Conservation (phyloP, 257 asterid species). For the Pogostemon cablin region DNA sequence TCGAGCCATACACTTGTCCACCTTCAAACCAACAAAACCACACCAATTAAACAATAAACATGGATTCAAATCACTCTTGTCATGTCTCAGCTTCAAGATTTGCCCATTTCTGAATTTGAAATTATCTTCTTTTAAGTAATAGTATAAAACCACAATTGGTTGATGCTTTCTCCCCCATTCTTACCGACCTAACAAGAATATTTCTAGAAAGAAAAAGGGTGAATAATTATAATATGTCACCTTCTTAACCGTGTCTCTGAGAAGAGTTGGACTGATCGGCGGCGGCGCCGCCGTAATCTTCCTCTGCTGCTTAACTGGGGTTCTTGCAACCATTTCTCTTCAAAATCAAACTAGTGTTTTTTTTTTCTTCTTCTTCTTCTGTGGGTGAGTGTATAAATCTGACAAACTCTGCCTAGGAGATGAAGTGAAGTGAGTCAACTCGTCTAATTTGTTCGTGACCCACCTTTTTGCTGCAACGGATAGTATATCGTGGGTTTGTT, state of each 20-base stretch:
- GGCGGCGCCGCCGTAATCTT: conserved; percentile 50
- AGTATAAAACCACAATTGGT: no score
- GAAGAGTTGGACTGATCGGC: conserved; percentile 66
- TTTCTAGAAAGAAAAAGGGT: neutral
- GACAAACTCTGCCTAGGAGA: conserved; percentile 19
- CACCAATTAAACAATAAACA: neutral
- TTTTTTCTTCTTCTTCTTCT: neutral
- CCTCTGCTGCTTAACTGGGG: conserved; percentile 63
- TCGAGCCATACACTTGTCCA: conserved; percentile 90
- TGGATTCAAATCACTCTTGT: neutral
- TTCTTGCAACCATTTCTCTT: conserved; percentile 85
- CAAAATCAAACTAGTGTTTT: neutral
- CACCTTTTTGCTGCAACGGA: conserved; percentile 39
- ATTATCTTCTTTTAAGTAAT: neutral
- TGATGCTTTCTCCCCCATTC: no score
- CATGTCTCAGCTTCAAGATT: neutral
- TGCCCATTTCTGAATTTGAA: neutral
- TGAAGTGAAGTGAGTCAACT: conserved; percentile 24
- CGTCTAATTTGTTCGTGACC: conserved; percentile 2
- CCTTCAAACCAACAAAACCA: conserved; percentile 42
- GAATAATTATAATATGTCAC: conserved; percentile 31
- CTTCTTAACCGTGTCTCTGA: conserved; percentile 75
- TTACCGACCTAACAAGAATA: neutral
- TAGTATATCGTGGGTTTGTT: conserved; percentile 27
- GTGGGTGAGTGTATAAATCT: conserved; percentile 23